Conservation (phyloP, 2,329 filamentous ascomycete genomes). For the Scedosporium minutisporum region DNA sequence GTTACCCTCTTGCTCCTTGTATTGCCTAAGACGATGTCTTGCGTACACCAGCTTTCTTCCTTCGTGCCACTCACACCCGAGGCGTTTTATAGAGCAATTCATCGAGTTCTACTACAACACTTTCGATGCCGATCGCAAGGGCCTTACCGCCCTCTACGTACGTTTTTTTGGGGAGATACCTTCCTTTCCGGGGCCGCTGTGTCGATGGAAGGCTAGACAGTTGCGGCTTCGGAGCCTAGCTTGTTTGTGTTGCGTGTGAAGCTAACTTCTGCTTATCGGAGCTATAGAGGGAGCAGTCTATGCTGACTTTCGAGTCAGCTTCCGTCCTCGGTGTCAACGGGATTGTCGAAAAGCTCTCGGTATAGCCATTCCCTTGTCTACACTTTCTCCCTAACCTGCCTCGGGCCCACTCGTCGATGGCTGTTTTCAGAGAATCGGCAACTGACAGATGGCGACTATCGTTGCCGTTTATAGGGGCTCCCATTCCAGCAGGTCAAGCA, state of each 20-base stretch:
- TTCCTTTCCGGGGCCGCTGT: not conserved
- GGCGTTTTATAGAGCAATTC: constrained; percentile 60
- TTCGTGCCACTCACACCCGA: not conserved
- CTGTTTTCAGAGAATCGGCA: not conserved
- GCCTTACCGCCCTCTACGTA: constrained; percentile 71
- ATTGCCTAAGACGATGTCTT: not conserved
- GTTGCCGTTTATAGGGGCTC: constrained; percentile 44
- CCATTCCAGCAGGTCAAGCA: constrained; percentile 78
- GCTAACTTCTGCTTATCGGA: constrained; percentile 2
- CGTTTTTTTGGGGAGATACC: constrained; percentile 19
- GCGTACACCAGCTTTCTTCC: not conserved
- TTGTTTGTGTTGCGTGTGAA: constrained; percentile 3
- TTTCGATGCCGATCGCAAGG: constrained; percentile 64
- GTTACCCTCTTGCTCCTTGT: constrained; percentile 14
- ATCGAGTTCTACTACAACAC: constrained; percentile 83
- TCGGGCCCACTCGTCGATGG: too few relatives aligned
- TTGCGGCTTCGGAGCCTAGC: not conserved
- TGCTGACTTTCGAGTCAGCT: constrained; percentile 82
- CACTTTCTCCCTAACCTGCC: not conserved
- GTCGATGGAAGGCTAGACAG: not conserved
- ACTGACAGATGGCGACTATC: not conserved
- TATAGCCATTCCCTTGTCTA: constrained; percentile 32
- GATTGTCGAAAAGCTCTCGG: constrained; percentile 75
- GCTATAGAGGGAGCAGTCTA: constrained; percentile 67
- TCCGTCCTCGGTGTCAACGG: constrained; percentile 51